Evolutionary conservation across 192 early-diverging fungal genomes (phyloP), one percentile per base, ranked within the genome.

Genomic region (Entomortierella parvispora): DNA sequence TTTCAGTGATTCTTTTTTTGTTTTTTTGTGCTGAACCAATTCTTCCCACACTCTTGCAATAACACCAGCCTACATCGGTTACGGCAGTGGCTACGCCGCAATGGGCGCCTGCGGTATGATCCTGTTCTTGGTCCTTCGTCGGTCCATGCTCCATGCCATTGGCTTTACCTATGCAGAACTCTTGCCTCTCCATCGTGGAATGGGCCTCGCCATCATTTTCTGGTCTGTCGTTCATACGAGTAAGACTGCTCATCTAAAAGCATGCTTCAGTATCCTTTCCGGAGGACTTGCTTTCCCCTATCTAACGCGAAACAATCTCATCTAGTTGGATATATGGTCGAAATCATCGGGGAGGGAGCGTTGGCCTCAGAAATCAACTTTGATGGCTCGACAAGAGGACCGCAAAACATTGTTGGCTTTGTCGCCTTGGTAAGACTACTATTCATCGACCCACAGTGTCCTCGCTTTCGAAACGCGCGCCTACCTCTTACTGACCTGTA

Each of bases 151-250:
- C 29, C 64, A 68, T 17, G 72, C 72, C 15, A 15, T 76, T 20
- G 72, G 72, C 0, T 76, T 54, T 37, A 76, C 72, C 12, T 76
- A 76, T 37, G 58, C 72, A 17, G 72, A 76, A 46, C n/a, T 76
- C n/a, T 32, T 76, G 26, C 72, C 72, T 0, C 22, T 76, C 15
- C 72, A 76, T 33, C 58, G 72, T 22, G 49, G 72, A 29, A 40
- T 76, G 52, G 72, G 72, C 15, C 26, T 62, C 14, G 65, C 60
- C 3, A 68, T 76, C 22, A 31, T 76, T 11, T 25, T 50, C 29
- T 76, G 72, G 72, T 56, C 50, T 28, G 48, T 59, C 3, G 28
- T 76, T 12, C 72, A 76, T 25, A 62, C 65, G 0, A 31, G n/a
- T n/a, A n/a, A n/a, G n/a, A n/a, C n/a, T n/a, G n/a, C n/a, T n/a